A percentile compares a stretch with the other conserved stretches of the same genome.
These are phyloP conservation scores for Blastobotrys terrestris DNA, from an alignment of 805 yeast species.

Conservation along the genomic window DNA sequence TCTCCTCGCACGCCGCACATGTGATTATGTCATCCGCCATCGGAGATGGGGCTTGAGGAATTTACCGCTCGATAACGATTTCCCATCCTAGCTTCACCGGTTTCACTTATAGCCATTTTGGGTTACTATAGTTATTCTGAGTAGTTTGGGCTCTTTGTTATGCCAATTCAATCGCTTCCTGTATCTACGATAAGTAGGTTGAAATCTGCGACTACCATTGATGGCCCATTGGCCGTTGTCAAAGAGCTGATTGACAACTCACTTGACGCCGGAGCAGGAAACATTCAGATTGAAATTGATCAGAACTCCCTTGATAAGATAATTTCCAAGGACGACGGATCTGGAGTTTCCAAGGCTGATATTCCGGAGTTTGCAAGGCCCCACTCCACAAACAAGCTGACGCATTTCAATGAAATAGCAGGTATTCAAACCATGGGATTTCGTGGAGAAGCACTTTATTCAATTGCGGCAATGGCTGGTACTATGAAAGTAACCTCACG, in stretches of 20 bases:
- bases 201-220: conserved; percentile 87
- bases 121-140: too few relatives aligned
- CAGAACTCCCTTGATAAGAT: conserved; percentile 69
- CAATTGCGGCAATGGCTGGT: conserved; percentile 40
- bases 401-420: conserved; percentile 34
- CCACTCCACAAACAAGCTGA: conserved; percentile 52
- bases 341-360: conserved; percentile 52
- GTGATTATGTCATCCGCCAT: background rate
- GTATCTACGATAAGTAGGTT: conserved; percentile 25
- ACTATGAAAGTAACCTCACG: conserved; percentile 41
- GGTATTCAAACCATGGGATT: conserved; percentile 50
- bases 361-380: conserved; percentile 41
- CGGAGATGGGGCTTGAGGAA: background rate
- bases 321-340: conserved; percentile 69
- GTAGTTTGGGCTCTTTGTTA: too few relatives aligned
- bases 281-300: conserved; percentile 59
- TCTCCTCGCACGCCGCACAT: too few relatives aligned
- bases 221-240: conserved; percentile 63
- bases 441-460: conserved; percentile 65
- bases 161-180: background rate
- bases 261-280: conserved; percentile 68
- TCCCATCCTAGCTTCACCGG: too few relatives aligned
- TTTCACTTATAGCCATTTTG: too few relatives aligned
- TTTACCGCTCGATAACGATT: too few relatives aligned
- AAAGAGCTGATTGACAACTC: conserved; percentile 87